These are phyloP conservation scores for Penicillium mononematosum DNA, from an alignment of 495 filamentous ascomycete species.

Conservation along the genomic window DNA sequence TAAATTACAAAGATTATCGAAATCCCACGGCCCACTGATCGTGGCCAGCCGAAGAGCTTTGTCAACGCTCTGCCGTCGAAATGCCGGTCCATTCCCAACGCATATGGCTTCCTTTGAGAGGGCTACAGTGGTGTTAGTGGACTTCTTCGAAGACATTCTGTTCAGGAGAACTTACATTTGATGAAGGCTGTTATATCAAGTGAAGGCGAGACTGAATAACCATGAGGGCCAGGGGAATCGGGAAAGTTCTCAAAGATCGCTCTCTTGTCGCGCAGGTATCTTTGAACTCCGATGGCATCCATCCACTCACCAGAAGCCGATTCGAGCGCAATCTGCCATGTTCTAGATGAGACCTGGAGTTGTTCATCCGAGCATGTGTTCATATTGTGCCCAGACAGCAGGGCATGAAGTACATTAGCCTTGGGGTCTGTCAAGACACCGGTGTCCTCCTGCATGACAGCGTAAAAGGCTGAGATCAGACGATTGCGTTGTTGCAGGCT, in stretches of 20 bases:
- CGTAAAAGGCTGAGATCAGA: conserved; percentile 24
- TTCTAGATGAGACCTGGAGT: conserved; percentile 17
- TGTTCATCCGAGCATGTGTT: conserved; percentile 17
- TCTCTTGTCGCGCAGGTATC: conserved; percentile 24
- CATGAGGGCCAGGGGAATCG: neutral
- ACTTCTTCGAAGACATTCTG: neutral
- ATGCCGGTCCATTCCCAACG: conserved; percentile 32
- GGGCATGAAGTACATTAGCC: conserved; percentile 22
- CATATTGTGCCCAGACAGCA: conserved; percentile 8
- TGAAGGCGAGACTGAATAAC: conserved; percentile 11
- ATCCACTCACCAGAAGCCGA: conserved; percentile 26
- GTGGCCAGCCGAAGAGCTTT: conserved; percentile 27
- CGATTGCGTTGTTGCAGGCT: conserved; percentile 23
- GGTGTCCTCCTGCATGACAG: conserved; percentile 23
- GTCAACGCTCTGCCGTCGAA: conserved; percentile 30
- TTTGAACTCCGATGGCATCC: conserved; percentile 35
- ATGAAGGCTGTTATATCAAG: conserved; percentile 27
- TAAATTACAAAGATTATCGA: neutral
- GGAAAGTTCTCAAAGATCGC: conserved; percentile 14
- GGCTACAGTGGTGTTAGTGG: conserved; percentile 21
- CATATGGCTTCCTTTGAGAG: conserved; percentile 26
- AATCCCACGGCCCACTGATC: conserved; percentile 22
- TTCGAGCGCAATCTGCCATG: conserved; percentile 28
- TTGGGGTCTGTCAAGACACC: conserved; percentile 23
- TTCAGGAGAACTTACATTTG: conserved; percentile 22